These are phyloP conservation scores for Royoungia palumana DNA, from an alignment of 768 basidiomycete species.

Conservation along the genomic window DNA sequence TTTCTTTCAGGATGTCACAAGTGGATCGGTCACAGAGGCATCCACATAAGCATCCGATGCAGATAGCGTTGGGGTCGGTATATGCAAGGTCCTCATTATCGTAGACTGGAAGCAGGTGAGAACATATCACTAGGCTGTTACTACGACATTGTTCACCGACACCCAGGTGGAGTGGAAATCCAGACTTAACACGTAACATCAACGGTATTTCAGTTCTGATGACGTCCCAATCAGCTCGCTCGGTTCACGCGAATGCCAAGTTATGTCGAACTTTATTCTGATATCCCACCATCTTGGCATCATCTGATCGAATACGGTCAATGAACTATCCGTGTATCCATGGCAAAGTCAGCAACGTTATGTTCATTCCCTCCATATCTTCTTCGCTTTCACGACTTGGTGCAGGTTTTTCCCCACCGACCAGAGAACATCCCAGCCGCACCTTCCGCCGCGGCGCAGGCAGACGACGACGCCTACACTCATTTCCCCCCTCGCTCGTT, in stretches of 20 bases:
- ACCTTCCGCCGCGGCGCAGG: conserved; percentile 8
- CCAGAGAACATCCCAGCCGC: background rate
- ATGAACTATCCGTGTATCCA: conserved; percentile 18
- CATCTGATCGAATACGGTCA: background rate
- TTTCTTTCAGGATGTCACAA: too few relatives aligned
- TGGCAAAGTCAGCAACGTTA: conserved; percentile 16
- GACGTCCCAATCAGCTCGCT: background rate
- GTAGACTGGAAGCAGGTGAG: background rate
- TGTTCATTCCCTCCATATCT: conserved; percentile 8
- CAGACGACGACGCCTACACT: conserved; percentile 18
- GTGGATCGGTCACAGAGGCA: too few relatives aligned
- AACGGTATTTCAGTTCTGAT: background rate
- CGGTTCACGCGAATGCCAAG: conserved; percentile 3
- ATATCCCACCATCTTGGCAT: conserved; percentile 1
- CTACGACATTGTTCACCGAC: background rate
- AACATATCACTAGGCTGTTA: background rate
- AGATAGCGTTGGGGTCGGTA: too few relatives aligned
- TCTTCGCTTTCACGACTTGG: background rate
- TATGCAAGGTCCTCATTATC: too few relatives aligned
- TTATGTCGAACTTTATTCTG: conserved; percentile 5
- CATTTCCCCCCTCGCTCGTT: conserved; percentile 24
- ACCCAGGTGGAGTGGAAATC: conserved; percentile 1
- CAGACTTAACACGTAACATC: background rate
- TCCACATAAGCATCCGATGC: too few relatives aligned
- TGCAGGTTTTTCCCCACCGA: background rate